Percentiles rank a stretch among this genome's conserved stretches.
phyloP scores from a whole-genome alignment of 2,329 filamentous ascomycete species.

The Monosporascus sp. region DNA sequence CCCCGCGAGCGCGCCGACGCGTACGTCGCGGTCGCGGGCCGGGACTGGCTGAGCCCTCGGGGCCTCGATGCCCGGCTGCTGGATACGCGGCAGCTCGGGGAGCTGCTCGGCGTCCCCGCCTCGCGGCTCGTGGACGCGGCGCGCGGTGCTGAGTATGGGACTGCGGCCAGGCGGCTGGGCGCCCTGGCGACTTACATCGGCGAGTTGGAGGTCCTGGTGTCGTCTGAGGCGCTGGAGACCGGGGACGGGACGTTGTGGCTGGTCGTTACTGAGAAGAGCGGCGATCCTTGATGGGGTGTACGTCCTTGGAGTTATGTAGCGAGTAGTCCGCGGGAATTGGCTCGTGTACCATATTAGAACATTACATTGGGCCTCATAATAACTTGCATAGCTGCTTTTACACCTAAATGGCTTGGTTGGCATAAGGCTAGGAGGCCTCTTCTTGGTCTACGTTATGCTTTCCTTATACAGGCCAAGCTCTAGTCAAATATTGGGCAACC shows the following conservation, averaged over 20 bases:
- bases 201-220: conserved; percentile 19
- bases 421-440: too few relatives aligned
- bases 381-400: too few relatives aligned
- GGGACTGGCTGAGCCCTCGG: conserved; percentile 35
- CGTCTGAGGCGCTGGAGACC: conserved; percentile 5
- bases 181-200: conserved; percentile 19
- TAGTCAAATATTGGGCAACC: too few relatives aligned
- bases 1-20: conserved; percentile 34
- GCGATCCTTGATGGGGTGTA: too few relatives aligned
- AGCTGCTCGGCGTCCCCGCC: conserved; percentile 19
- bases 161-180: conserved; percentile 10
- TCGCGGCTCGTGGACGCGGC: conserved; percentile 36
- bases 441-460: too few relatives aligned
- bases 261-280: conserved; percentile 17
- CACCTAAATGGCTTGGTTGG: too few relatives aligned
- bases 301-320: too few relatives aligned
- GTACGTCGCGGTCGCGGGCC: conserved; percentile 36
- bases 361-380: too few relatives aligned
- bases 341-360: too few relatives aligned
- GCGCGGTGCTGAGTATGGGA: conserved; percentile 8
- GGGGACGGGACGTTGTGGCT: conserved; percentile 29
- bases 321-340: too few relatives aligned
- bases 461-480: too few relatives aligned
- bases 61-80: conserved; percentile 32
- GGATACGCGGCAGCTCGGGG: conserved; percentile 21